Percentiles rank a stretch among this genome's conserved stretches.
These are phyloP conservation scores for Yamadazyma scolyti DNA, from an alignment of 805 yeast species.

Conservation along the genomic window DNA sequence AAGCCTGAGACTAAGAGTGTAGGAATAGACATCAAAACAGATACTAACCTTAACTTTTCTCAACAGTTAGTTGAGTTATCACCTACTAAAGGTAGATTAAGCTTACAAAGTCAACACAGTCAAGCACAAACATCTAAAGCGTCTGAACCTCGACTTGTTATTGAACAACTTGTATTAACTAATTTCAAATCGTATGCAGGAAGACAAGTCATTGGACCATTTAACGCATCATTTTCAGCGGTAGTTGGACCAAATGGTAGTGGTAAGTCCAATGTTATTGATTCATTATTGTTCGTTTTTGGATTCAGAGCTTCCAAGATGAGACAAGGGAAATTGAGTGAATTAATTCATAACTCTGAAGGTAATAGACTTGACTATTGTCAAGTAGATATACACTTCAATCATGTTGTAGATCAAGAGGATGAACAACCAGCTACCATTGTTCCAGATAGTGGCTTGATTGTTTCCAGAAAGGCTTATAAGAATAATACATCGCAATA, in stretches of 20 bases:
- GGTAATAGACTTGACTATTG: slow-evolving; percentile 60
- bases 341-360: slow-evolving; percentile 88
- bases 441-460: slow-evolving; percentile 53
- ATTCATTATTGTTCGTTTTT: slow-evolving; percentile 91
- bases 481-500: slow-evolving; percentile 76
- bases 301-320: slow-evolving; percentile 95
- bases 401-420: slow-evolving; percentile 59
- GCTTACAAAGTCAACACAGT: no score
- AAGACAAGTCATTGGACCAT: slow-evolving; percentile 88
- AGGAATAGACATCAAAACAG: no score
- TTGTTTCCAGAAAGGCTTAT: slow-evolving; percentile 78
- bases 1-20: no score
- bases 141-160: slow-evolving; percentile 61
- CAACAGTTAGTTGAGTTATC: no score
- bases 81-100: no score
- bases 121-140: slow-evolving; percentile 2
- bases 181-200: slow-evolving; percentile 98
- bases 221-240: slow-evolving; percentile 89
- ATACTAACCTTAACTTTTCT: no score
- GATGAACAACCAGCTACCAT: slow-evolving; percentile 24
- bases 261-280: slow-evolving; percentile 97
- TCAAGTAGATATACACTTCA: slow-evolving; percentile 87
- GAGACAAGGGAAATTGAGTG: slow-evolving; percentile 94
- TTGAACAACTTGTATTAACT: slow-evolving; percentile 65
- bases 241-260: slow-evolving; percentile 99